Conservation (phyloP, 345 rosid genomes). For the Camelina neglecta region DNA sequence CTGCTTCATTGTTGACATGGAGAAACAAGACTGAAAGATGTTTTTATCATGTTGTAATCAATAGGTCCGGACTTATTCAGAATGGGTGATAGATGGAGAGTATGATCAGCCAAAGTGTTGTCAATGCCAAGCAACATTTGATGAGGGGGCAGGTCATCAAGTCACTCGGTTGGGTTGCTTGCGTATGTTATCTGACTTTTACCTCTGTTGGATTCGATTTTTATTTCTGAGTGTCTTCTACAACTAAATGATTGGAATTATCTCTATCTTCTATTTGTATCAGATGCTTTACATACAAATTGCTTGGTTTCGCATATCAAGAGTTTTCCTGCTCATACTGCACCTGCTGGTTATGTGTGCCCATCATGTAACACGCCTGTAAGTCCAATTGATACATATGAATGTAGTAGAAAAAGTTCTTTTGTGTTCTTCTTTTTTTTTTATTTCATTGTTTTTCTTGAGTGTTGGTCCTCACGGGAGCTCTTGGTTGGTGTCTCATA, state of each 20-base stretch:
- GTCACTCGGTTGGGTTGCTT: conserved; percentile 97
- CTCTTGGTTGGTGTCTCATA: conserved; percentile 13
- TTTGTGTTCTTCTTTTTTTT: conserved; percentile 1
- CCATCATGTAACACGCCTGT: conserved; percentile 89
- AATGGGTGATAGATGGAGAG: conserved; percentile 99
- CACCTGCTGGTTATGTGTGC: conserved; percentile 95
- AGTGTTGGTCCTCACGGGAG: not conserved
- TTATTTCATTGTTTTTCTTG: conserved; percentile 9
- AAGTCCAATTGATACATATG: conserved; percentile 41
- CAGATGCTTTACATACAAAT: conserved; percentile 88
- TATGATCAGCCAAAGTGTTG: conserved; percentile 99
- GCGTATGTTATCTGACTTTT: conserved; percentile 67
- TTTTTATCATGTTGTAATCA: conserved; percentile 30
- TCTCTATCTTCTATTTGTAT: conserved; percentile 36
- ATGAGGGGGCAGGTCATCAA: conserved; percentile 66
- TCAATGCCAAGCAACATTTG: conserved; percentile 72
- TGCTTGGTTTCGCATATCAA: conserved; percentile 84
- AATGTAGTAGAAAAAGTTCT: not conserved
- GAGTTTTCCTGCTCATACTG: conserved; percentile 93
- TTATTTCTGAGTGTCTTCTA: not conserved
- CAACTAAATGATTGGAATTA: not conserved
- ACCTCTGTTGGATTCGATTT: conserved; percentile 24
- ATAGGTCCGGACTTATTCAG: conserved; percentile 95
- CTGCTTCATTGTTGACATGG: conserved; percentile 1
- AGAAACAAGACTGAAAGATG: conserved; percentile 22